Evolutionary conservation across 306 rosid genomes (phyloP).

Genomic region (Vigna reflexopilosa): DNA sequence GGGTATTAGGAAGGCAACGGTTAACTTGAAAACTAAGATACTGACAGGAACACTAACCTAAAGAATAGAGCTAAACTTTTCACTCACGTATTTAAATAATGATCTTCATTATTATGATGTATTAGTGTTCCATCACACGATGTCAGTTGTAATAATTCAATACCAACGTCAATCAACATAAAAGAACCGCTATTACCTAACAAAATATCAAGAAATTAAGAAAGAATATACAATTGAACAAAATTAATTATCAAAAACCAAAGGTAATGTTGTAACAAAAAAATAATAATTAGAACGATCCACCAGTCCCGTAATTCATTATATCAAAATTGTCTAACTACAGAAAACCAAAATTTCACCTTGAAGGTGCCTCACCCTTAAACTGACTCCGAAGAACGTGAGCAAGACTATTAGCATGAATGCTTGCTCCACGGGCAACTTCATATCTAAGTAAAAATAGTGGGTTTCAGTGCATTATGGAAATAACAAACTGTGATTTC

Average conservation of each 20-base stretch:
- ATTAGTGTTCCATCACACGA: slow-evolving; percentile 27
- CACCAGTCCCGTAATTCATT: slow-evolving; percentile 52
- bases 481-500: slow-evolving; percentile 1
- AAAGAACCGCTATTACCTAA: slow-evolving; percentile 18
- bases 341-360: slow-evolving; percentile 61
- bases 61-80: neutral
- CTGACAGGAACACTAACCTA: neutral
- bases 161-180: slow-evolving; percentile 37
- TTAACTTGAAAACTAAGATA: slow-evolving; percentile 2
- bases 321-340: slow-evolving; percentile 62
- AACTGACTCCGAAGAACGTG: slow-evolving; percentile 48
- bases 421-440: slow-evolving; percentile 8
- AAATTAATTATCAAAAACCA: slow-evolving; percentile 60
- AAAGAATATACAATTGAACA: slow-evolving; percentile 66
- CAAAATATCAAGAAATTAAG: slow-evolving; percentile 31
- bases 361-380: slow-evolving; percentile 50
- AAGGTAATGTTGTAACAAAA: slow-evolving; percentile 43
- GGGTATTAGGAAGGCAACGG: neutral
- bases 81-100: neutral
- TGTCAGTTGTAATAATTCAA: slow-evolving; percentile 33
- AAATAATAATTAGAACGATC: slow-evolving; percentile 43
- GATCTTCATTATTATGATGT: slow-evolving; percentile 1
- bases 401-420: slow-evolving; percentile 45
- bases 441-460: slow-evolving; percentile 10
- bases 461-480: slow-evolving; percentile 14